Conservation (phyloP, 108 stramenopile genomes). For the Mediolabrus comicus region DNA sequence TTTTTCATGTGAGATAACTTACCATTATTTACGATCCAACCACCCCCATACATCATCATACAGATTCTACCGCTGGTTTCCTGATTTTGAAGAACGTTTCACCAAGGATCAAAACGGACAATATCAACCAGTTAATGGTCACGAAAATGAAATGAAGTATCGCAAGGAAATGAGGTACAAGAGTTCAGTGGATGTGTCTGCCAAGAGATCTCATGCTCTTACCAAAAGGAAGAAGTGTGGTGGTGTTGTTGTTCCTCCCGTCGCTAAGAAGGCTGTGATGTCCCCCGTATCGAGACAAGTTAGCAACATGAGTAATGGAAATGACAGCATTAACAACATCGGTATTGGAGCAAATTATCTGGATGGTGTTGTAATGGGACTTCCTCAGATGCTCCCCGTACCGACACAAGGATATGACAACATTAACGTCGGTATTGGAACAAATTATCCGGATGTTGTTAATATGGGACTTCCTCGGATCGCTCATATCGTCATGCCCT, state of each 20-base stretch:
- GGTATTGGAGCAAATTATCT: too few relatives aligned
- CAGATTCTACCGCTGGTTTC: slow-evolving; percentile 48
- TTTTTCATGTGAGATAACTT: too few relatives aligned
- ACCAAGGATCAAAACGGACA: not conserved
- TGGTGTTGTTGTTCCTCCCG: too few relatives aligned
- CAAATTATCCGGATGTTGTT: too few relatives aligned
- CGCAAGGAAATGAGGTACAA: slow-evolving; percentile 1
- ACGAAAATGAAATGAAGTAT: slow-evolving; percentile 6
- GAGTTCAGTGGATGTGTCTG: not conserved
- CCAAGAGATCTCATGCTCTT: not conserved
- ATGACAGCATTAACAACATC: not conserved
- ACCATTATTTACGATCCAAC: too few relatives aligned
- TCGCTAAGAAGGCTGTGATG: too few relatives aligned
- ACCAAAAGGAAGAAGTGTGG: not conserved
- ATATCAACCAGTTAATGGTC: not conserved
- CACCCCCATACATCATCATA: not conserved
- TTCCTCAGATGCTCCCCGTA: too few relatives aligned
- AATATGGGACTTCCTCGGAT: too few relatives aligned
- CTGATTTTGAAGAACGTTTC: slow-evolving; percentile 38
- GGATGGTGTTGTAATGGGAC: too few relatives aligned
- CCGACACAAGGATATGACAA: too few relatives aligned
- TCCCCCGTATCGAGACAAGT: not conserved
- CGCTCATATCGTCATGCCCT: not conserved
- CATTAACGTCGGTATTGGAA: too few relatives aligned
- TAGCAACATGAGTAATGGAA: not conserved